phyloP scores from a whole-genome alignment of 2,329 filamentous ascomycete genomes.

The Fusarium newnesense region DNA sequence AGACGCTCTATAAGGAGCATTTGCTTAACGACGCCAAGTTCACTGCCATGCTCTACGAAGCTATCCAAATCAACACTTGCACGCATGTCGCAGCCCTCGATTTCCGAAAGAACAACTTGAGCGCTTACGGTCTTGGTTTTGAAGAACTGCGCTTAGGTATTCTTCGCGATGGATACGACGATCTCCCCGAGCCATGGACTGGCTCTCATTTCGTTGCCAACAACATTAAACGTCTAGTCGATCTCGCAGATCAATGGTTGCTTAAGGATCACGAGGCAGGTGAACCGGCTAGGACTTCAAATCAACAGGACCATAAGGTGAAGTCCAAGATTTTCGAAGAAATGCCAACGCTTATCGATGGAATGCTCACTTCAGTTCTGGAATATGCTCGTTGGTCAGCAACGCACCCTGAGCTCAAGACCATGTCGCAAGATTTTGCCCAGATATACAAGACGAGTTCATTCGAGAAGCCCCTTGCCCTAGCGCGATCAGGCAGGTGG shows the following conservation, averaged over 20 bases:
- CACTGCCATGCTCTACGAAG: slow-evolving; percentile 73
- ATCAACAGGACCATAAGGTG: slow-evolving; percentile 52
- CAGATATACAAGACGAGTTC: slow-evolving; percentile 62
- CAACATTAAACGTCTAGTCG: slow-evolving; percentile 68
- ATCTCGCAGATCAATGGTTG: slow-evolving; percentile 67
- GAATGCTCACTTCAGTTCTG: slow-evolving; percentile 64
- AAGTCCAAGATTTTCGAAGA: slow-evolving; percentile 59
- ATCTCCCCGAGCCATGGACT: slow-evolving; percentile 87
- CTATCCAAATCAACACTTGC: slow-evolving; percentile 72
- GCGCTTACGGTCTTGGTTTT: slow-evolving; percentile 76
- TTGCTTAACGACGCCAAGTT: slow-evolving; percentile 64
- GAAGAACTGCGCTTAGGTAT: slow-evolving; percentile 75
- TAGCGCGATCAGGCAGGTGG: slow-evolving; percentile 67
- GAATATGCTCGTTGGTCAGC: slow-evolving; percentile 64
- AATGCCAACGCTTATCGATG: slow-evolving; percentile 63
- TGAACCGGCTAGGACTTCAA: slow-evolving; percentile 46
- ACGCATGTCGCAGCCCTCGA: slow-evolving; percentile 65
- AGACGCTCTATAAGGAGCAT: slow-evolving; percentile 73
- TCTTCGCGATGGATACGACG: slow-evolving; percentile 70
- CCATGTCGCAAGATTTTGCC: slow-evolving; percentile 57
- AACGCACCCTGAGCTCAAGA: slow-evolving; percentile 56
- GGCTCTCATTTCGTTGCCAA: slow-evolving; percentile 72
- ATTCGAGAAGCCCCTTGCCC: slow-evolving; percentile 61
- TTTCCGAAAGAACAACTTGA: slow-evolving; percentile 77
- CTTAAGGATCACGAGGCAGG: slow-evolving; percentile 55